Percentiles rank a stretch among this genome's conserved stretches.
phyloP scores from a whole-genome alignment of 306 rosid genomes.

The Sicyos baderoa region DNA sequence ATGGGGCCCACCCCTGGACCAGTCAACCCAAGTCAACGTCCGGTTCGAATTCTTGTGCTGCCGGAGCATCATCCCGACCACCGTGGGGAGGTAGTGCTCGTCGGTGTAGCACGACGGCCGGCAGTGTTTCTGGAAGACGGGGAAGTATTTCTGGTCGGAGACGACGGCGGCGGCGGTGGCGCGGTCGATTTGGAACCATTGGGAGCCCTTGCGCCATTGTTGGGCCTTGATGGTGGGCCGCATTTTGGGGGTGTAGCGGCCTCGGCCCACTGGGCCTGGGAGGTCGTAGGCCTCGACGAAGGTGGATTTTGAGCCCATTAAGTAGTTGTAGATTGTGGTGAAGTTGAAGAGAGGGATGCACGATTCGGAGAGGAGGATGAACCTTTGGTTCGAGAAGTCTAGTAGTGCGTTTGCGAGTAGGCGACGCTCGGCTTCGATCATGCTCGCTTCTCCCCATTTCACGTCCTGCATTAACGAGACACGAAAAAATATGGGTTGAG shows the following conservation, averaged over 20 bases:
- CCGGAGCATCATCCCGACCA: slow-evolving; percentile 40
- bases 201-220: slow-evolving; percentile 88
- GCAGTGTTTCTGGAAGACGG: slow-evolving; percentile 39
- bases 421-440: slow-evolving; percentile 70
- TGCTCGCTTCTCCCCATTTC: slow-evolving; percentile 67
- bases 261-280: slow-evolving; percentile 45
- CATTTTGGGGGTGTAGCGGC: slow-evolving; percentile 52
- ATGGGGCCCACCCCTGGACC: slow-evolving; percentile 75
- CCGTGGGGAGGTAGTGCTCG: slow-evolving; percentile 76
- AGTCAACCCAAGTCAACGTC: slow-evolving; percentile 83
- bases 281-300: slow-evolving; percentile 57
- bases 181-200: slow-evolving; percentile 83
- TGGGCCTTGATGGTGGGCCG: slow-evolving; percentile 31
- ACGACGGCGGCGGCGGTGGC: slow-evolving; percentile 37
- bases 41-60: slow-evolving; percentile 48
- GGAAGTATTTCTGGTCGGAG: slow-evolving; percentile 39
- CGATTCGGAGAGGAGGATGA: slow-evolving; percentile 70
- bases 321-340: slow-evolving; percentile 45
- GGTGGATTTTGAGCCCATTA: slow-evolving; percentile 36
- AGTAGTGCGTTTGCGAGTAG: slow-evolving; percentile 62
- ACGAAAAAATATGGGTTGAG: too few relatives aligned
- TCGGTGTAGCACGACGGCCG: slow-evolving; percentile 48
- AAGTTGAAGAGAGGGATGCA: slow-evolving; percentile 87
- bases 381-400: slow-evolving; percentile 58
- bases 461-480: slow-evolving; percentile 37